Percentiles rank a stretch among this genome's conserved stretches.
These are phyloP conservation scores for Russula sp. DNA, from an alignment of 768 basidiomycete genomes.

Conservation along the genomic window DNA sequence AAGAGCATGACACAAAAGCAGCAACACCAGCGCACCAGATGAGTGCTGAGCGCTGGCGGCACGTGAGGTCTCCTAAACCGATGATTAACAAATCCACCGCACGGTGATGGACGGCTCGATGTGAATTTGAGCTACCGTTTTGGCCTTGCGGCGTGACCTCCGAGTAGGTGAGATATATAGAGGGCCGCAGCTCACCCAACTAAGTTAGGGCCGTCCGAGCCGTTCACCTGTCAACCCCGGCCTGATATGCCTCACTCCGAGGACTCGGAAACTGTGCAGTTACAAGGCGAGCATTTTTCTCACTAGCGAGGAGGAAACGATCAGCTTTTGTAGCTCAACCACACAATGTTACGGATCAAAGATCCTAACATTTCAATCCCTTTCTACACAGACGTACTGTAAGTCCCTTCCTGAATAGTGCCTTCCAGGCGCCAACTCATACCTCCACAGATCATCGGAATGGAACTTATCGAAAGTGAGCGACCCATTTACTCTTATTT, in stretches of 20 bases:
- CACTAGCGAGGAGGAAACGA: background rate
- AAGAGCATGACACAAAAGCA: no score
- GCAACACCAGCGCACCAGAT: no score
- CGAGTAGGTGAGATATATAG: no score
- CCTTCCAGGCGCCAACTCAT: background rate
- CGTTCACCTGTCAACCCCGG: no score
- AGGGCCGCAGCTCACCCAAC: no score
- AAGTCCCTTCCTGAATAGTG: constrained; percentile 21
- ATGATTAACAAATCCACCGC: no score
- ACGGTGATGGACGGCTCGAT: no score
- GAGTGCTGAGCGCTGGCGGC: no score
- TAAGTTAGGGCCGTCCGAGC: no score
- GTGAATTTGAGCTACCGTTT: no score
- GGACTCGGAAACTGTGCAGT: constrained; percentile 19
- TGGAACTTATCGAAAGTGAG: constrained; percentile 30
- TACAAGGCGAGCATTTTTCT: constrained; percentile 11
- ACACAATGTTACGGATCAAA: constrained; percentile 85
- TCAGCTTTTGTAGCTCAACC: constrained; percentile 55
- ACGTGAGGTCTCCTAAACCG: no score
- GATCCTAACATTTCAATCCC: constrained; percentile 75
- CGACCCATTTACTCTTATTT: background rate
- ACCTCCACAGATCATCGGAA: constrained; percentile 29
- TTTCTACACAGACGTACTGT: constrained; percentile 80
- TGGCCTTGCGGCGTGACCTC: no score
- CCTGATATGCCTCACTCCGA: constrained; percentile 20